A percentile compares a stretch with the other conserved stretches of the same genome.
These are phyloP conservation scores for Metschnikowia colocasiae DNA, from an alignment of 805 yeast species.

Conservation along the genomic window DNA sequence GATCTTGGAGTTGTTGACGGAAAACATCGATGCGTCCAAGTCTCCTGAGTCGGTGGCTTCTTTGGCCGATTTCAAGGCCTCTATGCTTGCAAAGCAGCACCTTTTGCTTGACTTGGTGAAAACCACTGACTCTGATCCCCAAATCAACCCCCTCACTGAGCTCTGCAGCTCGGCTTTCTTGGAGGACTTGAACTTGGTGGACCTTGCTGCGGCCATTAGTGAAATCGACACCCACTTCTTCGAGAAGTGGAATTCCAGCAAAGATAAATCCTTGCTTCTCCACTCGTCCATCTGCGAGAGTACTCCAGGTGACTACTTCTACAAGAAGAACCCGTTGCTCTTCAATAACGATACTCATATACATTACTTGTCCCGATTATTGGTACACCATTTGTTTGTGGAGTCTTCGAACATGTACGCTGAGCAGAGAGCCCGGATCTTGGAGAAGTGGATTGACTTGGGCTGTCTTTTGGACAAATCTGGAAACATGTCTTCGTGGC, in stretches of 20 bases:
- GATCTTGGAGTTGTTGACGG: constrained; percentile 45
- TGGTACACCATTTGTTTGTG: constrained; percentile 65
- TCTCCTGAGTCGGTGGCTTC: constrained; percentile 18
- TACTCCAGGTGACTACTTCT: constrained; percentile 26
- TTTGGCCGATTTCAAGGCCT: constrained; percentile 49
- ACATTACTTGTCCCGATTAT: constrained; percentile 73
- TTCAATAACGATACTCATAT: constrained; percentile 63
- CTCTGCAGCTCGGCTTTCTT: constrained; percentile 49
- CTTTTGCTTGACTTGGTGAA: constrained; percentile 25
- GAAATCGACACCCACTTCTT: constrained; percentile 64
- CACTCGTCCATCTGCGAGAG: constrained; percentile 39
- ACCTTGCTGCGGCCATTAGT: constrained; percentile 62
- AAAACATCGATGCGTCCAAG: background rate
- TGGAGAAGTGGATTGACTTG: constrained; percentile 80
- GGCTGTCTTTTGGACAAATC: constrained; percentile 72
- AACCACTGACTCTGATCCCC: background rate
- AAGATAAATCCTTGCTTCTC: constrained; percentile 72
- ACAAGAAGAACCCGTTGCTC: constrained; percentile 67
- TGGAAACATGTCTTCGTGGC: constrained; percentile 95
- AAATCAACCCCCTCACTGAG: constrained; percentile 25
- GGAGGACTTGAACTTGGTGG: constrained; percentile 44
- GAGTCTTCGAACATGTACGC: constrained; percentile 33
- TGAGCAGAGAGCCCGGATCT: constrained; percentile 56
- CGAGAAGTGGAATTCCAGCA: constrained; percentile 70
- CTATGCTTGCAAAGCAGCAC: constrained; percentile 50